These are phyloP conservation scores for Rhizopus microsporus DNA, from an alignment of 371 early-diverging fungal genomes.

Conservation along the genomic window DNA sequence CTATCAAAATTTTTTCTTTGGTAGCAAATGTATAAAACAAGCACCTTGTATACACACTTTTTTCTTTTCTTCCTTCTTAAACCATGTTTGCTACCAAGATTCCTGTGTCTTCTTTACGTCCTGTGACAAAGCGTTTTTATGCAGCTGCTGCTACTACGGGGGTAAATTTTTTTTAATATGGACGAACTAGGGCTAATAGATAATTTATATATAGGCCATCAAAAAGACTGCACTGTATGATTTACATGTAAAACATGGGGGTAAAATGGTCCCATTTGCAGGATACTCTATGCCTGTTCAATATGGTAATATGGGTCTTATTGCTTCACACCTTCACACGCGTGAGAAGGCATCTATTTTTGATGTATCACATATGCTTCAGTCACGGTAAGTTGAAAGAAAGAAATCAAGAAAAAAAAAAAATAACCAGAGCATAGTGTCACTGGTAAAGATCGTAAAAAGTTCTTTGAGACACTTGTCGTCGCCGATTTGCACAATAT, in stretches of 20 bases:
- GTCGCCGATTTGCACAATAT: conserved; percentile 87
- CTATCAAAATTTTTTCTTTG: conserved; percentile 34
- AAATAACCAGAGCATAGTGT: conserved; percentile 50
- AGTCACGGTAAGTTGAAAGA: conserved; percentile 70
- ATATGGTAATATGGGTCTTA: conserved; percentile 79
- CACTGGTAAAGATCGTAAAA: conserved; percentile 84
- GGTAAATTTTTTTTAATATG: conserved; percentile 11
- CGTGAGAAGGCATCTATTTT: conserved; percentile 92
- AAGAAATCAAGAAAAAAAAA: neutral
- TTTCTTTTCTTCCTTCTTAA: conserved; percentile 5
- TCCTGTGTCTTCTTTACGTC: conserved; percentile 23
- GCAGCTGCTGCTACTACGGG: conserved; percentile 35
- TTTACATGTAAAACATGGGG: conserved; percentile 89
- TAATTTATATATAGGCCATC: conserved; percentile 27
- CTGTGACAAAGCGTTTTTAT: conserved; percentile 29
- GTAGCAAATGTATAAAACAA: conserved; percentile 1
- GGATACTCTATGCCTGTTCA: conserved; percentile 97
- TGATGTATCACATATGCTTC: conserved; percentile 98
- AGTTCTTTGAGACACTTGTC: conserved; percentile 87
- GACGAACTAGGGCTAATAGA: neutral
- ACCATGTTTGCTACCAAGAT: conserved; percentile 23
- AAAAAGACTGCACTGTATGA: conserved; percentile 89
- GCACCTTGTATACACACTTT: conserved; percentile 1
- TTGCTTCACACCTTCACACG: conserved; percentile 90
- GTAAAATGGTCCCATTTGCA: conserved; percentile 97